phyloP scores from a whole-genome alignment of 495 filamentous ascomycete genomes.

The Xylaria nigripes region DNA sequence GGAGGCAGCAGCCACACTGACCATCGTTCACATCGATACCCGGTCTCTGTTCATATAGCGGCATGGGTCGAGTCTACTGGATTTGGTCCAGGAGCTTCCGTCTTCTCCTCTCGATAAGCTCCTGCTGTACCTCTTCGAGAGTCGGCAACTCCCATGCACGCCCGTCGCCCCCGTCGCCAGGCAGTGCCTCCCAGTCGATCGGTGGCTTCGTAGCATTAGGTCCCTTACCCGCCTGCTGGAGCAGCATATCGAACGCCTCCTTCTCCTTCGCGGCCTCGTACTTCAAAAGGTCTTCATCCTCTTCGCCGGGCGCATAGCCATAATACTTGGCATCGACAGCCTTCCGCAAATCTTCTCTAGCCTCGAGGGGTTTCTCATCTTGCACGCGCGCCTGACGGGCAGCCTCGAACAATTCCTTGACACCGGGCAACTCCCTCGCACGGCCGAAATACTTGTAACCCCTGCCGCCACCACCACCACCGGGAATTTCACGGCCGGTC shows the following conservation, averaged over 20 bases:
- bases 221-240: conserved; percentile 37
- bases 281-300: conserved; percentile 72
- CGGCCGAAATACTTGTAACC: conserved; percentile 91
- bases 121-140: conserved; percentile 83
- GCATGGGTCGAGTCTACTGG: conserved; percentile 9
- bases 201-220: conserved; percentile 36
- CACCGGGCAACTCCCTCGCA: conserved; percentile 83
- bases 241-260: conserved; percentile 61
- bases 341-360: conserved; percentile 60
- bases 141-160: conserved; percentile 77
- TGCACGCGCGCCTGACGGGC: conserved; percentile 52
- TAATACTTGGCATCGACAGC: conserved; percentile 93
- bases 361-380: conserved; percentile 52
- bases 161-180: conserved; percentile 79
- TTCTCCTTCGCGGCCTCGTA: conserved; percentile 82
- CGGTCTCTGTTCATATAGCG: background rate
- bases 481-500: conserved; percentile 81
- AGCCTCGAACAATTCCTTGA: conserved; percentile 93
- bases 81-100: conserved; percentile 63
- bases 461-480: conserved; percentile 55
- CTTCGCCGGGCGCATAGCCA: conserved; percentile 89
- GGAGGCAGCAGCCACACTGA: background rate
- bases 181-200: conserved; percentile 72
- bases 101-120: conserved; percentile 80
- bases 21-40: background rate